Percentiles rank a stretch among this genome's conserved stretches.
phyloP scores from a whole-genome alignment of 768 basidiomycete genomes.

The Suillus decipiens region DNA sequence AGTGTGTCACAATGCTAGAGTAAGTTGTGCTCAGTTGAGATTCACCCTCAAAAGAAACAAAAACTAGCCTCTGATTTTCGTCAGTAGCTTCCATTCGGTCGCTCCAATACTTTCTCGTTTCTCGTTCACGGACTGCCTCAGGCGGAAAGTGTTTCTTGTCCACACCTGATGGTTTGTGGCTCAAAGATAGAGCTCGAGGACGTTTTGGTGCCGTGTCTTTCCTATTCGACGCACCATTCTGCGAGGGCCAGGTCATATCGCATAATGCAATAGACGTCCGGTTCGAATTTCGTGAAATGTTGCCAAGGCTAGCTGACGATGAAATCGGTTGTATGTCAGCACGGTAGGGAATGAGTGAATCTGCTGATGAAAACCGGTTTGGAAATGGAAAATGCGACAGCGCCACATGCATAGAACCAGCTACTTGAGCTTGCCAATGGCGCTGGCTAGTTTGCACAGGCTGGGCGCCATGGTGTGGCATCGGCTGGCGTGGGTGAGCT shows the following conservation, averaged over 20 bases:
- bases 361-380: constrained; percentile 19
- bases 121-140: constrained; percentile 25
- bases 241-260: constrained; percentile 7
- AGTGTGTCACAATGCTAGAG: not conserved
- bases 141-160: constrained; percentile 40
- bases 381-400: constrained; percentile 19
- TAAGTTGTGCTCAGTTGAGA: not conserved
- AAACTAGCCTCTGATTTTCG: constrained; percentile 5
- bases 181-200: constrained; percentile 34
- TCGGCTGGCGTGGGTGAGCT: constrained; percentile 17
- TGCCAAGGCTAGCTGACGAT: constrained; percentile 13
- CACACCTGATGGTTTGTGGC: constrained; percentile 17
- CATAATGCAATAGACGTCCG: not conserved
- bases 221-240: not conserved
- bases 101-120: constrained; percentile 30
- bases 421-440: constrained; percentile 23
- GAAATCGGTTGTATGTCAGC: not conserved
- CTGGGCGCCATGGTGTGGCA: constrained; percentile 18
- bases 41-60: not conserved
- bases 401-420: constrained; percentile 11
- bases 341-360: constrained; percentile 12
- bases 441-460: constrained; percentile 11
- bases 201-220: constrained; percentile 18
- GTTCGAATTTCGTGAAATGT: not conserved
- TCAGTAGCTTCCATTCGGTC: constrained; percentile 15